A percentile compares a stretch with the other conserved stretches of the same genome.
These are phyloP conservation scores for Tillandsia leiboldiana DNA, from an alignment of 176 grass and related monocot genomes.

Conservation along the genomic window DNA sequence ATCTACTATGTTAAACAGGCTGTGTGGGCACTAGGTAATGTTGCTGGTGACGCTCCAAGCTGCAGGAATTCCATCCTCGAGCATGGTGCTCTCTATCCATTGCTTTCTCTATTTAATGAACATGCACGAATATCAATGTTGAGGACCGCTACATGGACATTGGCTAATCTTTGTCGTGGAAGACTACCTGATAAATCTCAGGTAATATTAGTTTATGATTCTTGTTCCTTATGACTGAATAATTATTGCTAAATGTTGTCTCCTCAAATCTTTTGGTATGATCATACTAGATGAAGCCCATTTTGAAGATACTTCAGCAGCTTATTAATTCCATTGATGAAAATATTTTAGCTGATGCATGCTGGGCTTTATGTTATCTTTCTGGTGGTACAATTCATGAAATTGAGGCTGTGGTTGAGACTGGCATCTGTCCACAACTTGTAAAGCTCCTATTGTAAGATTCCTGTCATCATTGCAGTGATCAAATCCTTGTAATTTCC, in stretches of 20 bases:
- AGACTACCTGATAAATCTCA: constrained; percentile 55
- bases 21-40: constrained; percentile 80
- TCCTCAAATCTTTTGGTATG: constrained; percentile 8
- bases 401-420: constrained; percentile 47
- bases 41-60: constrained; percentile 60
- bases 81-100: constrained; percentile 38
- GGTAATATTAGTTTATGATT: constrained; percentile 10
- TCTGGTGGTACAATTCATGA: constrained; percentile 26
- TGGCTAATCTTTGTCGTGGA: constrained; percentile 69
- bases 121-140: constrained; percentile 62
- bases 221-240: background rate
- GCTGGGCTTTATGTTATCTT: constrained; percentile 50
- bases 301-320: constrained; percentile 50
- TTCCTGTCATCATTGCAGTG: background rate
- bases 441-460: constrained; percentile 77
- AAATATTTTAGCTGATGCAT: constrained; percentile 64
- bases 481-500: background rate
- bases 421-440: constrained; percentile 38
- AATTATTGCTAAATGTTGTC: background rate
- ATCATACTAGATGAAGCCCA: constrained; percentile 51
- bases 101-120: constrained; percentile 62
- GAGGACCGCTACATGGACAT: constrained; percentile 68
- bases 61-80: constrained; percentile 66
- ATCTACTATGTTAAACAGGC: constrained; percentile 34
- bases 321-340: constrained; percentile 76